Conservation (phyloP, 2,329 filamentous ascomycete genomes). For the Apiospora arundinis region DNA sequence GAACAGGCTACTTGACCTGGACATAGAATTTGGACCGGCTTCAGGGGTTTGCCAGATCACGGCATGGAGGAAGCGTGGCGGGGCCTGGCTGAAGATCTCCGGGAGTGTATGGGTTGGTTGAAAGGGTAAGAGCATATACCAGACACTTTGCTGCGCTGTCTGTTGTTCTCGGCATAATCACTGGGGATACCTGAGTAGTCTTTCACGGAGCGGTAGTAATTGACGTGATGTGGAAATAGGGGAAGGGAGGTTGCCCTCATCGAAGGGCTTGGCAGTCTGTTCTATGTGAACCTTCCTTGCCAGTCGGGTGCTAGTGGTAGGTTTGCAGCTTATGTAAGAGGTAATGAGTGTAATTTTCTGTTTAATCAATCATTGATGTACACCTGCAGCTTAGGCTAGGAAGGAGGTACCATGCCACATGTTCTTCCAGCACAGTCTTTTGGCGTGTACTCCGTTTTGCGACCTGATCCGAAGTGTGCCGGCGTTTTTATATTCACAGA, state of each 20-base stretch:
- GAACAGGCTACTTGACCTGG: not conserved
- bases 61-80: not conserved
- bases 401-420: not conserved
- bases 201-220: no score
- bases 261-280: not conserved
- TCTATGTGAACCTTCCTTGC: no score
- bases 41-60: not conserved
- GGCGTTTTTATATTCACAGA: not conserved
- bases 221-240: no score
- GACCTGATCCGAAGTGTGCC: not conserved
- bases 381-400: not conserved
- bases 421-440: conserved; percentile 9
- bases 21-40: not conserved
- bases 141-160: no score
- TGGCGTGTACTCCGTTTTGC: not conserved
- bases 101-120: not conserved
- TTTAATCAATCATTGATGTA: not conserved
- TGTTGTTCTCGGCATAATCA: no score
- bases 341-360: not conserved
- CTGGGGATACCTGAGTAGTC: no score
- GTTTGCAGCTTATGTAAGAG: conserved; percentile 11
- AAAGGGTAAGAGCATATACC: not conserved
- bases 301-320: no score
- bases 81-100: not conserved
- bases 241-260: no score